Percentiles rank a stretch among this genome's conserved stretches.
Evolutionary conservation across 2,329 filamentous ascomycete species (phyloP).

Genomic region (Nakataea oryzae): DNA sequence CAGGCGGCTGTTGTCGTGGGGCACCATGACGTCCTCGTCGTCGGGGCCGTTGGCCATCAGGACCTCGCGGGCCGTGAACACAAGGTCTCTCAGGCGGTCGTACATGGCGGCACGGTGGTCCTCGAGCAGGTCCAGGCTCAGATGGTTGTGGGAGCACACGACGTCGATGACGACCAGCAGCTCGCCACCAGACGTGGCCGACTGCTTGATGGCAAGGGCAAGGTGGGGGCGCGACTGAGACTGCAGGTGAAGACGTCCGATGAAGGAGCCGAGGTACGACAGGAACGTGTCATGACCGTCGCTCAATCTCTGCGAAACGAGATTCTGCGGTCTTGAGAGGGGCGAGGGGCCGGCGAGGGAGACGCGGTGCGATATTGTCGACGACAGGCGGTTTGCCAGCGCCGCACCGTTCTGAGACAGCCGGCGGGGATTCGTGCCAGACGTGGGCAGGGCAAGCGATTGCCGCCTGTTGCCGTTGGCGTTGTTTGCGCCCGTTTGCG

Average conservation of each 20-base stretch:
- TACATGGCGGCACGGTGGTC: slow-evolving; percentile 68
- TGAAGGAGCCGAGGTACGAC: slow-evolving; percentile 84
- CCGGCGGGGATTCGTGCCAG: slow-evolving; percentile 15
- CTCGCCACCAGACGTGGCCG: slow-evolving; percentile 69
- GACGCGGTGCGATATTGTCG: slow-evolving; percentile 59
- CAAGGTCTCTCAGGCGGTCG: slow-evolving; percentile 67
- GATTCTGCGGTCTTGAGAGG: slow-evolving; percentile 52
- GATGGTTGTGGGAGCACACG: slow-evolving; percentile 67
- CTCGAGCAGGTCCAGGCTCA: slow-evolving; percentile 55
- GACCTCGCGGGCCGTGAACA: slow-evolving; percentile 71
- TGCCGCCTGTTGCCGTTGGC: slow-evolving; percentile 32
- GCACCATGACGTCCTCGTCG: slow-evolving; percentile 69
- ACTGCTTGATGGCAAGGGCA: slow-evolving; percentile 70
- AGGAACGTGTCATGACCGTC: slow-evolving; percentile 79
- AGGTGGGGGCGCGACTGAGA: slow-evolving; percentile 84
- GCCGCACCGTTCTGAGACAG: slow-evolving; percentile 26
- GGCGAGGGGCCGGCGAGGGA: slow-evolving; percentile 63
- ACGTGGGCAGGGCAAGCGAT: slow-evolving; percentile 28
- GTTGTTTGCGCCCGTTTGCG: slow-evolving; percentile 8
- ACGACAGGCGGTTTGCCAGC: slow-evolving; percentile 35
- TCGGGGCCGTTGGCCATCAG: slow-evolving; percentile 58
- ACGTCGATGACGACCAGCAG: slow-evolving; percentile 72
- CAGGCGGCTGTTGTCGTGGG: slow-evolving; percentile 66
- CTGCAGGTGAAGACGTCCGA: slow-evolving; percentile 80
- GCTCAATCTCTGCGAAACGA: slow-evolving; percentile 76